These are phyloP conservation scores for Neocucurbitaria cava DNA, from an alignment of 2,329 filamentous ascomycete species.

Conservation along the genomic window DNA sequence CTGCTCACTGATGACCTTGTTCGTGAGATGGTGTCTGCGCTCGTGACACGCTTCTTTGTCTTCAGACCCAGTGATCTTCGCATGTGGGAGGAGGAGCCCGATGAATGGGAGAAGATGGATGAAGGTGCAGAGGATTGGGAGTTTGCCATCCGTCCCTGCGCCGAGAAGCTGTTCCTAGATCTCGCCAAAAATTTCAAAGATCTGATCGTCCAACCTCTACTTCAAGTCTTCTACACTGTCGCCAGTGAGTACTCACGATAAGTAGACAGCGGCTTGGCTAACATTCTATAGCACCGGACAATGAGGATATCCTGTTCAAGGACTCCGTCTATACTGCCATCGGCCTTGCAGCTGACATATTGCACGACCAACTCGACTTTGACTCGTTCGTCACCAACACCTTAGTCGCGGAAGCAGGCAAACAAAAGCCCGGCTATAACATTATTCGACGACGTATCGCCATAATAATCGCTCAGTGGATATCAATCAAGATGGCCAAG, in stretches of 20 bases:
- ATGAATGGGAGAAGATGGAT: conserved; percentile 93
- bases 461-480: conserved; percentile 90
- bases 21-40: conserved; percentile 78
- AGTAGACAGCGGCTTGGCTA: conserved; percentile 11
- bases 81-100: conserved; percentile 92
- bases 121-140: conserved; percentile 84
- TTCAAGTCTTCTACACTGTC: conserved; percentile 82
- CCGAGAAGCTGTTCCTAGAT: conserved; percentile 92
- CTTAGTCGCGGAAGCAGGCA: conserved; percentile 79
- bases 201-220: conserved; percentile 77
- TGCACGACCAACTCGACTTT: conserved; percentile 81
- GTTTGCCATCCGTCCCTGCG: conserved; percentile 88
- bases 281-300: conserved; percentile 57
- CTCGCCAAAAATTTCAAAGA: conserved; percentile 88
- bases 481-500: conserved; percentile 75
- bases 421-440: conserved; percentile 71
- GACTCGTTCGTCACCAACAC: conserved; percentile 77
- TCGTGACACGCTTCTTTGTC: conserved; percentile 87
- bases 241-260: conserved; percentile 60
- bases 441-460: conserved; percentile 86
- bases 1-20: conserved; percentile 81
- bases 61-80: conserved; percentile 85
- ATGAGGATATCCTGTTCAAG: conserved; percentile 79
- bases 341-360: conserved; percentile 79
- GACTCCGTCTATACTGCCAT: conserved; percentile 95